A percentile compares a stretch with the other conserved stretches of the same genome.
Evolutionary conservation across 2,329 filamentous ascomycete genomes (phyloP).

Genomic region (Calonectria pseudoreteaudii): DNA sequence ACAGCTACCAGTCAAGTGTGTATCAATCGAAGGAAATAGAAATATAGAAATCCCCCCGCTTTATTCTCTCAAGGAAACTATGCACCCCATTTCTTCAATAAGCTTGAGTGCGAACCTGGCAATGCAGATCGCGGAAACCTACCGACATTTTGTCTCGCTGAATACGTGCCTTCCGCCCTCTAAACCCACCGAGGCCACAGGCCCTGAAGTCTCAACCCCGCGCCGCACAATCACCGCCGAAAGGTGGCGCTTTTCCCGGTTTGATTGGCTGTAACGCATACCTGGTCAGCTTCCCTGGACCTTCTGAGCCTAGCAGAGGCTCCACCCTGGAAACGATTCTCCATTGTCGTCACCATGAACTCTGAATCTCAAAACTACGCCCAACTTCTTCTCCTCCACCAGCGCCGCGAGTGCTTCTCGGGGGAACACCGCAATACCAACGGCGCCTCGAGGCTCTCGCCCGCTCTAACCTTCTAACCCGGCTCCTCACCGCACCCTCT

Average conservation of each 20-base stretch:
- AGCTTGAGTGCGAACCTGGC: background rate
- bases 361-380: slow-evolving; percentile 27
- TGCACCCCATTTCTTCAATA: background rate
- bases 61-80: too few species aligned
- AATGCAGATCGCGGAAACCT: background rate
- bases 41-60: background rate
- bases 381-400: slow-evolving; percentile 25
- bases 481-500: background rate
- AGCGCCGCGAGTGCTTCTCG: slow-evolving; percentile 15
- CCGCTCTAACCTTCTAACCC: background rate
- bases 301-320: slow-evolving; percentile 26
- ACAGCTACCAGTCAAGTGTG: background rate
- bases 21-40: background rate
- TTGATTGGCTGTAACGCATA: slow-evolving; percentile 30
- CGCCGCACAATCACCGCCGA: slow-evolving; percentile 38
- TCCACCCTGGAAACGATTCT: slow-evolving; percentile 40
- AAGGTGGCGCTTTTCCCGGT: background rate
- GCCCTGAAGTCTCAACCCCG: slow-evolving; percentile 38
- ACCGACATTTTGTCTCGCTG: background rate
- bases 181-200: background rate
- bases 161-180: background rate
- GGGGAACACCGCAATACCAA: background rate
- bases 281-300: slow-evolving; percentile 8
- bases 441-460: background rate
- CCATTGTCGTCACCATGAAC: slow-evolving; percentile 42